phyloP scores from a whole-genome alignment of 1,284 basidiomycete species.

The Naganishia sp. region DNA sequence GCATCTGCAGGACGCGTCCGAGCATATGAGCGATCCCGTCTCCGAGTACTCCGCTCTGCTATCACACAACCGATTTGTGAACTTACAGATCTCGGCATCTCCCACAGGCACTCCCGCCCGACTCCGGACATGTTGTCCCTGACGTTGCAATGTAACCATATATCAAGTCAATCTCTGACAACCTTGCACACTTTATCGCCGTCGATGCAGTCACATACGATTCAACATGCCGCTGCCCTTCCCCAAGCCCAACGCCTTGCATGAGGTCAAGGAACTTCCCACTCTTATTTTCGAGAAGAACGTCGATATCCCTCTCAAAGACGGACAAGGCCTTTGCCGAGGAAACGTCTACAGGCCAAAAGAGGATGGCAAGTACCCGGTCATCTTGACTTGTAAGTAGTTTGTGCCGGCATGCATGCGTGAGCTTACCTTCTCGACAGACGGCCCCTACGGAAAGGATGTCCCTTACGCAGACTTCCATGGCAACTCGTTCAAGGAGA shows the following conservation, averaged over 20 bases:
- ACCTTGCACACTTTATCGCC: neutral
- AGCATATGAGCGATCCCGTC: no score
- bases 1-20: no score
- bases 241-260: conserved; percentile 33
- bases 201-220: neutral
- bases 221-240: conserved; percentile 20
- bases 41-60: neutral
- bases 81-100: neutral
- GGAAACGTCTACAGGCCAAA: conserved; percentile 45
- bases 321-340: conserved; percentile 41
- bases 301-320: conserved; percentile 46
- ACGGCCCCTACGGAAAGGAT: conserved; percentile 49
- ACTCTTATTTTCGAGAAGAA: conserved; percentile 40
- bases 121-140: neutral
- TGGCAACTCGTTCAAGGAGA: conserved; percentile 39
- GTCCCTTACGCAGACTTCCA: conserved; percentile 44
- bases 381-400: conserved; percentile 42
- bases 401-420: neutral
- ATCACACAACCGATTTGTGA: no score
- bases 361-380: conserved; percentile 39
- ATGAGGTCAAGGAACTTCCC: conserved; percentile 21
- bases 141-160: neutral
- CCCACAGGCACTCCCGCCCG: neutral
- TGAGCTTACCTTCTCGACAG: conserved; percentile 6
- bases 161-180: neutral